Evolutionary conservation across 2,329 filamentous ascomycete genomes (phyloP), one percentile per base, ranked within the genome.

Genomic region (Fusarium heterosporum): DNA sequence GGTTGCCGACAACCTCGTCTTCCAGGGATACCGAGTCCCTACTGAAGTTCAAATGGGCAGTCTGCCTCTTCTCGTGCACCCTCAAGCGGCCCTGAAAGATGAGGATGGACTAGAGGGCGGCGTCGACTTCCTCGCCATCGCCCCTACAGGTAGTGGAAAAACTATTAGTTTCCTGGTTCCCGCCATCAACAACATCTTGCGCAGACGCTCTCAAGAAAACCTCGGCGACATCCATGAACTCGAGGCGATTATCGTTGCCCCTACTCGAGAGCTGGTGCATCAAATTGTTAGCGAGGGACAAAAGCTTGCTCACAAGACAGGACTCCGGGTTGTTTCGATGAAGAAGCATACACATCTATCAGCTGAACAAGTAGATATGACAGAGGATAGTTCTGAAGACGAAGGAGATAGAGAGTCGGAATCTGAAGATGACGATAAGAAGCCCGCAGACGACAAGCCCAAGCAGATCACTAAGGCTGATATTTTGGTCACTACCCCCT

Each of bases 141-240:
- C 96, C 4, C 96, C 96, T 2, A 99, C 96, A 0, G 96, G 96
- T 25, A 98, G 95, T 76, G 96, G 96, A 42, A 99, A 99, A 83
- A 99, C 96, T 0, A 82, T 99, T 66, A 93, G 93, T 17, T 99
- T 97, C 73, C 79, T 98, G 72, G 91, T 99, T 40, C 94, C 95
- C 0, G 85, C 93, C 4, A 89, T 99, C 71, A 90, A 97, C 74
- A 85, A 87, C 43, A 89, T 97, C 40, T 82, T 92, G 69, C 83
- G 85, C 62, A 80, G 85, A 52, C 80, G 85, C 40, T 81, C 84
- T 1, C 79, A 83, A 38, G 79, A 83, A 69, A 77, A 82, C 6
- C 40, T 74, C 6, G 53, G 72, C 8, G 71, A 68, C 3, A 69
- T 75, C 8, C 85, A 87, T 64, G 78, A 83, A 12, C 80, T 93